Conservation (phyloP, 1,139 yeast genomes). For the Debaryomyces coudertii region DNA sequence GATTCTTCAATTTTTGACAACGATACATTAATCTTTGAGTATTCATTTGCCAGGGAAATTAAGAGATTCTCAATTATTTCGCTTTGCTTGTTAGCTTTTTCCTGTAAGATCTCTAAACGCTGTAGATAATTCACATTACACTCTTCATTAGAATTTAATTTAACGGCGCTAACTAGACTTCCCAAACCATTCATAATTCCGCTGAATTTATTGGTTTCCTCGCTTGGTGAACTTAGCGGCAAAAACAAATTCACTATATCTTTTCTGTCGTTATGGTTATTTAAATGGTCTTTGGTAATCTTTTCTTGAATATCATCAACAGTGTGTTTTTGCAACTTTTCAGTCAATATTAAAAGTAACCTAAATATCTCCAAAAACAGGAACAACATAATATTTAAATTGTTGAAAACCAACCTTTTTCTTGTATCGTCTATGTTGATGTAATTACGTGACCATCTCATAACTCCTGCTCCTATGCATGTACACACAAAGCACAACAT, state of each 20-base stretch:
- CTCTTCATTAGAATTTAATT: conserved; percentile 10
- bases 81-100: conserved; percentile 5
- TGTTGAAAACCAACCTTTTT: conserved; percentile 33
- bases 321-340: conserved; percentile 11
- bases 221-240: conserved; percentile 6
- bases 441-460: conserved; percentile 30
- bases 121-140: conserved; percentile 2
- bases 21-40: conserved; percentile 8
- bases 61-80: conserved; percentile 6
- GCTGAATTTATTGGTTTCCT: conserved; percentile 12
- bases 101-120: conserved; percentile 6
- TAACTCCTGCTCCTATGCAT: conserved; percentile 26
- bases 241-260: conserved; percentile 12
- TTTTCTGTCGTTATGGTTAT: conserved; percentile 17
- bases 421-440: conserved; percentile 34
- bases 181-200: conserved; percentile 11
- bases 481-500: conserved; percentile 28
- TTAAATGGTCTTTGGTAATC: conserved; percentile 9
- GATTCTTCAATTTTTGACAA: conserved; percentile 10
- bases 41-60: conserved; percentile 7
- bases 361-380: conserved; percentile 34
- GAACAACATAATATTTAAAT: conserved; percentile 34
- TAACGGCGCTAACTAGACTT: conserved; percentile 4
- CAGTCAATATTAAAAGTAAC: conserved; percentile 17
- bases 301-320: conserved; percentile 9